Conservation (phyloP, 495 filamentous ascomycete genomes). For the Neurospora tetrasperma region DNA sequence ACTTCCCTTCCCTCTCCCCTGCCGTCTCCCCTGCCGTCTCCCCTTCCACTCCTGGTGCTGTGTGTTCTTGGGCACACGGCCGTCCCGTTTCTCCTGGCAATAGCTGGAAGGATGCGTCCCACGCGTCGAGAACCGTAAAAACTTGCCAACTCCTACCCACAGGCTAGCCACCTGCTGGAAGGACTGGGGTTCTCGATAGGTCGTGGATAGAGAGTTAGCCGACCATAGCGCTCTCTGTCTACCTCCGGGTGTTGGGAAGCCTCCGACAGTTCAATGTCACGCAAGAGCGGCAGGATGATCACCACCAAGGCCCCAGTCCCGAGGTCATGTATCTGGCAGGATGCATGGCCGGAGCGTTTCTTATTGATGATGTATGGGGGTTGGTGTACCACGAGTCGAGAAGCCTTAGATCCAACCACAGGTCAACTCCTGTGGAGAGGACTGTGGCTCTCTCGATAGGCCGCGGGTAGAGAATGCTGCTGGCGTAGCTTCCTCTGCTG, state of each 20-base stretch:
- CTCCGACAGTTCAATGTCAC: neutral
- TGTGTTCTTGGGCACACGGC: neutral
- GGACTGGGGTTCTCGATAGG: constrained; percentile 6
- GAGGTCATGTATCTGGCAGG: neutral
- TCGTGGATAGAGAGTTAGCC: neutral
- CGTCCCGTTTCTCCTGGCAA: neutral
- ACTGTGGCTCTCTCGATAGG: no score
- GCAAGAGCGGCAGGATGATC: neutral
- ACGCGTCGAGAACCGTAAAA: constrained; percentile 7
- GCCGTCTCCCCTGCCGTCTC: neutral
- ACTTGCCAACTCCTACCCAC: constrained; percentile 3
- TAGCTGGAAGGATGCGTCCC: constrained; percentile 1
- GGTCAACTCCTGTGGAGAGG: no score
- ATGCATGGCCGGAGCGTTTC: neutral
- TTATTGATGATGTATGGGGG: no score
- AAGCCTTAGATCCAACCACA: no score
- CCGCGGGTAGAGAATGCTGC: no score
- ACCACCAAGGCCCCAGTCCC: neutral
- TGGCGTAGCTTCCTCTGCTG: no score
- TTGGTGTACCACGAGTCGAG: no score
- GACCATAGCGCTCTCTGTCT: neutral
- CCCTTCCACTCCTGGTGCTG: neutral
- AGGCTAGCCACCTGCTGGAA: constrained; percentile 2
- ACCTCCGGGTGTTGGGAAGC: neutral
- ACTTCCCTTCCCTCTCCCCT: neutral